A percentile compares a stretch with the other conserved stretches of the same genome.
phyloP scores from a whole-genome alignment of 768 basidiomycete genomes.

The Mycena chlorophos region DNA sequence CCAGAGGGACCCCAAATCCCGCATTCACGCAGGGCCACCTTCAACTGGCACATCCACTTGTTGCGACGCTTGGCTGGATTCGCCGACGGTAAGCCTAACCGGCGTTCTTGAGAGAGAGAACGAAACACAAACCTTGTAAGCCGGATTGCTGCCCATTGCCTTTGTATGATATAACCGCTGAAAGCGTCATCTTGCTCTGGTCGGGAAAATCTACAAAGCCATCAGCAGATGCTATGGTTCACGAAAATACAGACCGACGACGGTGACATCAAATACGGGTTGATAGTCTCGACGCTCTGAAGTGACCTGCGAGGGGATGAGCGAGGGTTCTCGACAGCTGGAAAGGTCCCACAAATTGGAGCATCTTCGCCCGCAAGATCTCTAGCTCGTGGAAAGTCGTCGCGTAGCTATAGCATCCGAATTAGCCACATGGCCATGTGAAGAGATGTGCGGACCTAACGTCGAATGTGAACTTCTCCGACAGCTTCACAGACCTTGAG shows the following conservation, averaged over 20 bases:
- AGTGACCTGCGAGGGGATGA: too few species aligned
- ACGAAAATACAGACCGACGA: conserved; percentile 47
- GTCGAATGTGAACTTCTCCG: conserved; percentile 80
- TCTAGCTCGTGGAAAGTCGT: conserved; percentile 85
- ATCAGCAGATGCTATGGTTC: conserved; percentile 4
- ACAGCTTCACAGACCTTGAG: conserved; percentile 46
- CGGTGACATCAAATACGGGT: conserved; percentile 70
- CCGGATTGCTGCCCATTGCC: conserved; percentile 81
- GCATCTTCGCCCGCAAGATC: conserved; percentile 73
- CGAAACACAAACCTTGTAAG: conserved; percentile 51
- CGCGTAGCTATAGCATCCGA: too few species aligned
- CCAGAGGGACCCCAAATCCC: conserved; percentile 70
- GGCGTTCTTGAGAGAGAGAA: background rate
- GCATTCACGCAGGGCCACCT: conserved; percentile 64
- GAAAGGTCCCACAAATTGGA: too few species aligned
- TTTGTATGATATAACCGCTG: conserved; percentile 86
- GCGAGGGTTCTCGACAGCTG: too few species aligned
- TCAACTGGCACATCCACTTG: conserved; percentile 91
- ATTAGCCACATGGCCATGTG: too few species aligned
- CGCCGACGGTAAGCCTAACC: conserved; percentile 17
- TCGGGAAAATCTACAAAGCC: conserved; percentile 64
- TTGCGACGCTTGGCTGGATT: conserved; percentile 71
- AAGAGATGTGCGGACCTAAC: too few species aligned
- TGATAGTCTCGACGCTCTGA: conserved; percentile 73
- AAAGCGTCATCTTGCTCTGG: conserved; percentile 73